phyloP scores from a whole-genome alignment of 768 basidiomycete genomes.

The Boletus vermiculosoides region DNA sequence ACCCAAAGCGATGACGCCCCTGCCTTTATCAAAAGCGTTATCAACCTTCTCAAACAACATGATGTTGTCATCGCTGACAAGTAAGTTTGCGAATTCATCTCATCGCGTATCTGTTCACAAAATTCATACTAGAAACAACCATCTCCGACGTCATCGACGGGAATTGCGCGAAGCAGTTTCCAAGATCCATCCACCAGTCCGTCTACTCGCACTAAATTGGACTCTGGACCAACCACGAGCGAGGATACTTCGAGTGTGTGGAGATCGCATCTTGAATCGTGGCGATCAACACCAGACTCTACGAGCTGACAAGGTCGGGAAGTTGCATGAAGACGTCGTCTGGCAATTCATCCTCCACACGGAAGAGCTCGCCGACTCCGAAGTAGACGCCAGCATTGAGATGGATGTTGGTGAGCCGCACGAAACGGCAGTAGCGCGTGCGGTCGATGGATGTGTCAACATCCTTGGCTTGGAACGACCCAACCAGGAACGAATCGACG shows the following conservation, averaged over 20 bases:
- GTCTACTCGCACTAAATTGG: constrained; percentile 85
- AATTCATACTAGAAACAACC: constrained; percentile 72
- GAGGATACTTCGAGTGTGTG: constrained; percentile 71
- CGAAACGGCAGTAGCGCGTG: constrained; percentile 54
- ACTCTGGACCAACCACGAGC: constrained; percentile 52
- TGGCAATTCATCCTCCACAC: constrained; percentile 70
- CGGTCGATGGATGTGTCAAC: constrained; percentile 55
- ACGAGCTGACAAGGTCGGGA: constrained; percentile 49
- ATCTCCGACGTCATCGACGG: constrained; percentile 74
- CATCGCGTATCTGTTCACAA: neutral
- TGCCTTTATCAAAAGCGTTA: constrained; percentile 71
- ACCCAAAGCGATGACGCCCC: constrained; percentile 89
- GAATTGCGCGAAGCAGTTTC: constrained; percentile 58
- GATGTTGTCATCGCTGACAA: constrained; percentile 92
- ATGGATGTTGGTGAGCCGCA: constrained; percentile 60
- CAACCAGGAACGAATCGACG: constrained; percentile 50
- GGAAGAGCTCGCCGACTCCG: constrained; percentile 57
- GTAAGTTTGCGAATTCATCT: constrained; percentile 41
- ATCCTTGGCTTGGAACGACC: constrained; percentile 57
- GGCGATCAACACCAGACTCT: constrained; percentile 88
- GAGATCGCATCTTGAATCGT: constrained; percentile 67
- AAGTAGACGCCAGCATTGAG: constrained; percentile 69
- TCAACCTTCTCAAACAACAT: constrained; percentile 52
- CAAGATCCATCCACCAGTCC: constrained; percentile 51
- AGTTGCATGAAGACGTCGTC: constrained; percentile 76